These are phyloP conservation scores for Aspergillus fischeri DNA, from an alignment of 2,329 filamentous ascomycete genomes.

Conservation along the genomic window DNA sequence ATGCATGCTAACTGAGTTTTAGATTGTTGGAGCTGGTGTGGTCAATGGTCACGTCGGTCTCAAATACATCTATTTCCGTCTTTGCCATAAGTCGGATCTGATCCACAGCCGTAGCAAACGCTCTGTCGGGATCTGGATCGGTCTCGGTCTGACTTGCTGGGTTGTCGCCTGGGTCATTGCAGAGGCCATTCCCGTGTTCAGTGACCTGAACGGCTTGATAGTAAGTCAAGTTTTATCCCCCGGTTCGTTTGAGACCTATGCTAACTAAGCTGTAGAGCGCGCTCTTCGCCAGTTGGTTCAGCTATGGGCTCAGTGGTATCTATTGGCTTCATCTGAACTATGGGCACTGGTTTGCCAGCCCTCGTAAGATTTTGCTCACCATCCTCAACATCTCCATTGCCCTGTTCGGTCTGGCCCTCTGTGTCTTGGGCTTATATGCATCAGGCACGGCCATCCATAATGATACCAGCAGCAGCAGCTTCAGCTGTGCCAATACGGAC, in stretches of 20 bases:
- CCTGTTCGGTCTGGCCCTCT: too few species aligned
- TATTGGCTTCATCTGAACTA: conserved; percentile 49
- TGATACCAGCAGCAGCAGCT: too few species aligned
- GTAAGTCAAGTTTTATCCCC: conserved; percentile 9
- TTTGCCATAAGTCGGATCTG: conserved; percentile 57
- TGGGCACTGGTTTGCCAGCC: conserved; percentile 38
- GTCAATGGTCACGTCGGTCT: conserved; percentile 64
- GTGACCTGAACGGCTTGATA: conserved; percentile 60
- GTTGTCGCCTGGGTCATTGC: conserved; percentile 63
- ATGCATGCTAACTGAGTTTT: not conserved
- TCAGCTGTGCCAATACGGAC: too few species aligned
- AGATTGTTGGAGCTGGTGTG: conserved; percentile 65
- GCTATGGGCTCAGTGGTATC: conserved; percentile 43
- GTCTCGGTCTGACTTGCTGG: conserved; percentile 54
- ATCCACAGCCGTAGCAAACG: conserved; percentile 46
- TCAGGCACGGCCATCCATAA: too few species aligned
- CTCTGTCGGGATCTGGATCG: conserved; percentile 57
- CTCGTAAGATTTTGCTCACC: conserved; percentile 43
- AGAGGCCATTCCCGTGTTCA: conserved; percentile 66
- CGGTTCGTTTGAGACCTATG: not conserved
- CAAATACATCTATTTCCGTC: conserved; percentile 62
- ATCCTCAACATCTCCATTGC: conserved; percentile 43
- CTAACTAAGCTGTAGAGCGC: conserved; percentile 36
- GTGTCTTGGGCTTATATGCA: too few species aligned
- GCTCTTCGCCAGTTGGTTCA: conserved; percentile 64